Evolutionary conservation across 2,329 filamentous ascomycete genomes (phyloP), one percentile per base, ranked within the genome.

Genomic region (Penicillium hesseltinei): DNA sequence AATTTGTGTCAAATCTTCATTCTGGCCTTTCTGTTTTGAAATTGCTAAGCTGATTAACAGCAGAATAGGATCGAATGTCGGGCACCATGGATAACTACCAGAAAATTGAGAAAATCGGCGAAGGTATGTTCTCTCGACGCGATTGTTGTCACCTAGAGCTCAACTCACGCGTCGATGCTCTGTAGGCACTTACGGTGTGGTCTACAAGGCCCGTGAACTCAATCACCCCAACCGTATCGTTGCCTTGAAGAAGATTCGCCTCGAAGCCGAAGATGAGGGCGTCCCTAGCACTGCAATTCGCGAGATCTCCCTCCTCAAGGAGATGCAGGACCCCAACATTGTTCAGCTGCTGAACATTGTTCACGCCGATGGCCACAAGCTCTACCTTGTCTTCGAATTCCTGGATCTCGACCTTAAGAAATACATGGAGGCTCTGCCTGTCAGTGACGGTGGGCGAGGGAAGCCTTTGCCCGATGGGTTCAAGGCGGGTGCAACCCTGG

Each of bases 81-180:
- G 49, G 35, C 57, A 74, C 60, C 65, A 96, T 96, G 92, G 91
- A 96, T 77, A 95, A 96, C 79, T 96, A 96, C 77, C 90, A 96
- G 79, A 95, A 95, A 80, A 84, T 96, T 71, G 92, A 96, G 81
- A 96, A 96, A 82, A 92, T 96, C 71, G 92, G 92, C 77, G 92
- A 96, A 85, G 92, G 92, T 94, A 79, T 69, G 84, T 74, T 51
- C 38, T 43, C 17, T 47, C 45, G 23, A 44, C 50, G n/a, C 29
- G 45, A 40, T 31, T 52, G 17, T 46, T 36, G 19, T 33, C 40
- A 35, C 25, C 44, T 25, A 31, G 17, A 33, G n/a, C 52, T 33
- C 35, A 57, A 40, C 63, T 67, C n/a, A 67, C 63, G 55, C 56
- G 59, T 63, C 33, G 21, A 29, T 48, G 8, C 38, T 31, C 25